A percentile compares a stretch with the other conserved stretches of the same genome.
Conservation (phyloP, 352 stramenopile species). For the Phytophthora sansomeana region DNA sequence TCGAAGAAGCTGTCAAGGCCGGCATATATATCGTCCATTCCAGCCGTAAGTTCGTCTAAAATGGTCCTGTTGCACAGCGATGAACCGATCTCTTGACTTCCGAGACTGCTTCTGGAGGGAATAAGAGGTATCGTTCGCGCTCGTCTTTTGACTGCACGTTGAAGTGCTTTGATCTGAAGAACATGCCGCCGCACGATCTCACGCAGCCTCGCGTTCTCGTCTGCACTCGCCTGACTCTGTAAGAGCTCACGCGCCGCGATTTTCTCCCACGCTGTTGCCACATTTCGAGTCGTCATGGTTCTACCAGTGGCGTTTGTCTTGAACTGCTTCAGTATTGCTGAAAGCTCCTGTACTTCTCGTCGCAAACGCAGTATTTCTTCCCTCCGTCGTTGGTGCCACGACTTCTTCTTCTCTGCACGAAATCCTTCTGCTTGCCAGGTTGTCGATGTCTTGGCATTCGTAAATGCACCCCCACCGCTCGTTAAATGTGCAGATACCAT, state of each 20-base stretch:
- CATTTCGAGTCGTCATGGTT: neutral
- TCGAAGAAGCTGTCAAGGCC: slow-evolving; percentile 13
- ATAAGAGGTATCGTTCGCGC: neutral
- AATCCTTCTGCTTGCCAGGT: neutral
- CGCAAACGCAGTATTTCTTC: slow-evolving; percentile 16
- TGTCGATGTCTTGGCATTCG: neutral
- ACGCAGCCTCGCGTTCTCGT: slow-evolving; percentile 16
- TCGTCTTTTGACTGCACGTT: slow-evolving; percentile 14
- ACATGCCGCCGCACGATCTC: neutral
- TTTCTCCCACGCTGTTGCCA: neutral
- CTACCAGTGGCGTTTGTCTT: neutral
- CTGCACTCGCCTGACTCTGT: slow-evolving; percentile 1
- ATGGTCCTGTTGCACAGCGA: neutral
- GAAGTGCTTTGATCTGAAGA: slow-evolving; percentile 5
- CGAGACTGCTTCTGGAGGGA: neutral
- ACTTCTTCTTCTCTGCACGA: slow-evolving; percentile 8
- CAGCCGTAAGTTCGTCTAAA: slow-evolving; percentile 6
- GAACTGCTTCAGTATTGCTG: neutral
- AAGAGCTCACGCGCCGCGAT: neutral
- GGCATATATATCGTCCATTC: slow-evolving; percentile 18
- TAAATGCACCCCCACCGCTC: neutral
- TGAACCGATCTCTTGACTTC: no score
- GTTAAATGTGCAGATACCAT: slow-evolving; percentile 1
- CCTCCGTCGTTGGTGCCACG: slow-evolving; percentile 14
- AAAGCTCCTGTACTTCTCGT: slow-evolving; percentile 5